Conservation (phyloP, 352 stramenopile species). For the Globisporangium sylvaticum region DNA sequence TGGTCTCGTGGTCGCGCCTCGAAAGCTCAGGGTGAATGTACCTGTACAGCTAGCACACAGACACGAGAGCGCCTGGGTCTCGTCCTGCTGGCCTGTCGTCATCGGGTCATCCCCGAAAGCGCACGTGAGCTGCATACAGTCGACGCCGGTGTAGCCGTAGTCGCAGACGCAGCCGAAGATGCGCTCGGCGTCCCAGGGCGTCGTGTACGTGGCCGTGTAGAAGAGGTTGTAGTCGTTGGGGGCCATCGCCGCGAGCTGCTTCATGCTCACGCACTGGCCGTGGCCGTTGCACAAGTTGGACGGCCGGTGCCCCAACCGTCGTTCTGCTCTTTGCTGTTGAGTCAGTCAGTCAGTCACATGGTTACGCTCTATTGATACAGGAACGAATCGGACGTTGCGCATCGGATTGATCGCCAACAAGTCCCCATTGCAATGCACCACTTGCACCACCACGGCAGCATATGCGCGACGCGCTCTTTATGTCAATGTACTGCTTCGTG, state of each 20-base stretch:
- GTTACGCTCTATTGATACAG: not conserved
- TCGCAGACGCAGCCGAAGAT: constrained; percentile 89
- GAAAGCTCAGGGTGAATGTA: constrained; percentile 61
- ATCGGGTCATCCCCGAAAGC: constrained; percentile 84
- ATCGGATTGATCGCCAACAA: too few species aligned
- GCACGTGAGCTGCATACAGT: constrained; percentile 85
- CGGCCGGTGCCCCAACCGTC: too few species aligned
- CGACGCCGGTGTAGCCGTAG: constrained; percentile 79
- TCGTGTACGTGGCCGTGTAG: constrained; percentile 46
- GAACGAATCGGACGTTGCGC: too few species aligned
- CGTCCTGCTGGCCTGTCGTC: constrained; percentile 65
- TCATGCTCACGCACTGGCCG: constrained; percentile 85
- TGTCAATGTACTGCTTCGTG: not conserved
- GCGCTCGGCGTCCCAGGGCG: constrained; percentile 80
- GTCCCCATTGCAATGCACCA: not conserved
- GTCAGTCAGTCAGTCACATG: not conserved
- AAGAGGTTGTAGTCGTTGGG: constrained; percentile 67
- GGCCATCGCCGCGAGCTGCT: constrained; percentile 27
- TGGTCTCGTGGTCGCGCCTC: constrained; percentile 42
- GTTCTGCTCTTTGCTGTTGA: not conserved
- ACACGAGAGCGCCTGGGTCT: constrained; percentile 80
- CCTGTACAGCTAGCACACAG: constrained; percentile 49
- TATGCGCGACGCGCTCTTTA: not conserved
- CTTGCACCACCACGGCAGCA: too few species aligned
- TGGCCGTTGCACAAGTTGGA: constrained; percentile 79